Evolutionary conservation across 805 yeast genomes (phyloP).

Genomic region (Yarrowia sp.): DNA sequence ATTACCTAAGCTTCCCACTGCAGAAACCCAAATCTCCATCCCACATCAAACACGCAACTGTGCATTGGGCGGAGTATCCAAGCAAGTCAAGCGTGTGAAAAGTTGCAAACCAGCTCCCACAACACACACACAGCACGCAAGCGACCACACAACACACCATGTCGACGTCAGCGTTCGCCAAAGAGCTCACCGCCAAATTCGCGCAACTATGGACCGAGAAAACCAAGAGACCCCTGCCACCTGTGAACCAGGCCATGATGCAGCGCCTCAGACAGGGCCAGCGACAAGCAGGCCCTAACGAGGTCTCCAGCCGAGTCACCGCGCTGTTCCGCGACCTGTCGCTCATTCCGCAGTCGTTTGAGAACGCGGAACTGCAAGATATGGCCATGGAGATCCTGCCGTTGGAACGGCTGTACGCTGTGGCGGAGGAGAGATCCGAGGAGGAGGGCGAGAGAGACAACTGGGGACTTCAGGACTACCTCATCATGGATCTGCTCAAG

Average conservation of each 20-base stretch:
- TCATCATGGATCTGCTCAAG: constrained; percentile 54
- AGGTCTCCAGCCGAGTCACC: not conserved
- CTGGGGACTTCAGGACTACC: constrained; percentile 52
- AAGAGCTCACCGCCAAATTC: constrained; percentile 14
- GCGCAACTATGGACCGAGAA: not conserved
- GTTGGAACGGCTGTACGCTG: constrained; percentile 54
- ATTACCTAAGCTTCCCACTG: not conserved
- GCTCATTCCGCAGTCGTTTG: constrained; percentile 42
- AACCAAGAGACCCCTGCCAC: constrained; percentile 7
- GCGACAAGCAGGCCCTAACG: not conserved
- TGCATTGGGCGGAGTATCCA: not conserved
- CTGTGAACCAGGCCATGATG: constrained; percentile 4
- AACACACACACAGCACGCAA: not conserved
- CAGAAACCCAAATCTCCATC: not conserved
- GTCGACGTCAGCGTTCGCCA: not conserved
- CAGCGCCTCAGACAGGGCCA: not conserved
- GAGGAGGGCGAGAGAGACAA: constrained; percentile 35
- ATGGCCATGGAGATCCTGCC: constrained; percentile 63
- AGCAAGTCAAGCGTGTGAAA: not conserved
- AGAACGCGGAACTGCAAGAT: constrained; percentile 48
- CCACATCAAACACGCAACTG: not conserved
- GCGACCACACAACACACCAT: not conserved
- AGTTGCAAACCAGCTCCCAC: not conserved
- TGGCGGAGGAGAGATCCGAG: constrained; percentile 54
- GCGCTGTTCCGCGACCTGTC: not conserved